Base-by-base conservation (phyloP, 305 asterid genomes). In the Stenogyne calaminthoides region DNA sequence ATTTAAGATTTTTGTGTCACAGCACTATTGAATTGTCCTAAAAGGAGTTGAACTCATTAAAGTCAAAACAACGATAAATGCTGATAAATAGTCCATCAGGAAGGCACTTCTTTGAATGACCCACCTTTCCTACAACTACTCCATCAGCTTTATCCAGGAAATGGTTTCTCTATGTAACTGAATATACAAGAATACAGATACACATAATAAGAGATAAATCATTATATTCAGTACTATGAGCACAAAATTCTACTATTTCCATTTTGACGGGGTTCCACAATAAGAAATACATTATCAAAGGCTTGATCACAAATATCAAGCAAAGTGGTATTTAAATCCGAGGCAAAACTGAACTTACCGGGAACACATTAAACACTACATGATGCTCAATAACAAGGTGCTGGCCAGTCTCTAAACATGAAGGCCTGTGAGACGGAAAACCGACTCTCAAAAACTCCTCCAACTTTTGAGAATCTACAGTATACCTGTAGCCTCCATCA, bases 301-400 rank as follows among this genome's bases (percentile, higher is more conserved):
- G 8, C 9, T 6, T 9, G 37, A 70, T 9, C 34, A 74, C 55
- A 56, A 55, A 70, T 12, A 80, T 20, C 47, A 72, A 57, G 56
- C 64, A 78, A 47, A 36, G 44, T 18, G 57, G 37, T 52, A 66
- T 16, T 46, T 9, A 75, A 62, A 12, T 63, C 67, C 37, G 47
- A 71, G 73, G 75, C 61, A 34, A 58, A 18, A 37, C 18, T 25
- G 62, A 78, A 75, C 91, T 88, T 87, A 95, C 99, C 2, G 96
- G 94, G 69, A 95, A 87, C 46, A 82, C 88, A 86, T 92, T 90
- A 70, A 85, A 92, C 74, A 90, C 96, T 18, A 95, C 68, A 72
- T 84, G 99, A 80, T 95, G 99, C 85, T 95, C 99, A 73, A 95
- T 88, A 83, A 92, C 99, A 83, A 95, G 91, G 22, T 90, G 96